phyloP scores from a whole-genome alignment of 2,329 filamentous ascomycete species.

The Plectosphaerella sp. region DNA sequence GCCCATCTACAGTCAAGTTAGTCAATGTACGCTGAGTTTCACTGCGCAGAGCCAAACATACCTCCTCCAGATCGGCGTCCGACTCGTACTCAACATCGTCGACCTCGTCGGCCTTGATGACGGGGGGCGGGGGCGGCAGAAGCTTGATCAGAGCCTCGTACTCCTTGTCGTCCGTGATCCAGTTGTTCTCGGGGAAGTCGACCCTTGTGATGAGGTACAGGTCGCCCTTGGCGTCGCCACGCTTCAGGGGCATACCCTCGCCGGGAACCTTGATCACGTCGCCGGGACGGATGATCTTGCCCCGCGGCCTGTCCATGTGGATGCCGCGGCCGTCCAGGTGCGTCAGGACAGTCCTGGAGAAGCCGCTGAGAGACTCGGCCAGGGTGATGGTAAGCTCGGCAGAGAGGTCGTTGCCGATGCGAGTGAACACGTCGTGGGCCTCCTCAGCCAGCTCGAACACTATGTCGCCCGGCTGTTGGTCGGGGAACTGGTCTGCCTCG shows the following conservation, averaged over 20 bases:
- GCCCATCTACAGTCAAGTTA: slow-evolving; percentile 54
- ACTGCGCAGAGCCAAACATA: slow-evolving; percentile 23
- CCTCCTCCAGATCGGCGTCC: slow-evolving; percentile 78
- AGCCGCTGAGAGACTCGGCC: slow-evolving; percentile 79
- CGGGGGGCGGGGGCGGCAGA: slow-evolving; percentile 59
- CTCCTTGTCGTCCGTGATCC: slow-evolving; percentile 68
- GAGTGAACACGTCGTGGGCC: slow-evolving; percentile 74
- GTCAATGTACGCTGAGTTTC: not conserved
- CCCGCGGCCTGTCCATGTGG: slow-evolving; percentile 71
- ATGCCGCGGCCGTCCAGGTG: slow-evolving; percentile 94
- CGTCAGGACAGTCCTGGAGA: slow-evolving; percentile 83
- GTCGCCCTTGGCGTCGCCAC: slow-evolving; percentile 77
- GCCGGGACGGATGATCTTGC: slow-evolving; percentile 76
- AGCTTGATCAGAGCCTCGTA: slow-evolving; percentile 70
- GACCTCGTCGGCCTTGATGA: slow-evolving; percentile 66
- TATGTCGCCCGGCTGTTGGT: slow-evolving; percentile 87
- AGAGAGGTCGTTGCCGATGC: slow-evolving; percentile 78
- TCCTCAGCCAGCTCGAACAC: slow-evolving; percentile 83
- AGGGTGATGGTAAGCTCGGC: slow-evolving; percentile 78
- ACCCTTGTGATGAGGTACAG: slow-evolving; percentile 83
- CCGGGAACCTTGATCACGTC: slow-evolving; percentile 81
- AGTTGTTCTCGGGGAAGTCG: slow-evolving; percentile 83
- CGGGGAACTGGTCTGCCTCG: slow-evolving; percentile 88
- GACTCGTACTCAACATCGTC: slow-evolving; percentile 86
- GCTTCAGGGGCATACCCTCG: slow-evolving; percentile 94